These are phyloP conservation scores for Mortierella sp. DNA, from an alignment of 371 early-diverging fungal genomes.

Conservation along the genomic window DNA sequence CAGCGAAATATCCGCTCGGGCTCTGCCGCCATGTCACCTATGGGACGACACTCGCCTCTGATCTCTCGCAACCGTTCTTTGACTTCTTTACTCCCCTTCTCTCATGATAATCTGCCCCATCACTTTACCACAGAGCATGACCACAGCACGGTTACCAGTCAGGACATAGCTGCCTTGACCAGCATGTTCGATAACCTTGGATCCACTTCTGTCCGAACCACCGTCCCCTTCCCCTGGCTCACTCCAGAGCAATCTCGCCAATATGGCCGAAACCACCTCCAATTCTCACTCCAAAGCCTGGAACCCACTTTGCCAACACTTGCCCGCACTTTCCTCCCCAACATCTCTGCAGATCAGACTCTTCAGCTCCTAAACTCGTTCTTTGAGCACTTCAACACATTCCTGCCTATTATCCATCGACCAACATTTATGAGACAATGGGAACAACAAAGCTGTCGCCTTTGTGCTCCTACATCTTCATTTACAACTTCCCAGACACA, in stretches of 20 bases:
- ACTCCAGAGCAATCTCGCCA: slow-evolving; percentile 52
- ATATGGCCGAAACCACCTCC: slow-evolving; percentile 56
- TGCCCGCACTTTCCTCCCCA: slow-evolving; percentile 41
- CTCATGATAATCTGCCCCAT: slow-evolving; percentile 32
- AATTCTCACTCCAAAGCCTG: slow-evolving; percentile 42
- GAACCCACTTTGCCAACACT: slow-evolving; percentile 47
- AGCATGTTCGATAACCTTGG: slow-evolving; percentile 52
- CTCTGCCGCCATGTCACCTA: slow-evolving; percentile 22
- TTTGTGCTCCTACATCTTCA: slow-evolving; percentile 23
- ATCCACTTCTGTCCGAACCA: slow-evolving; percentile 51
- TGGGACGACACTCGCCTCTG: slow-evolving; percentile 52
- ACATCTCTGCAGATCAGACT: slow-evolving; percentile 56
- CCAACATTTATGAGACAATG: slow-evolving; percentile 64
- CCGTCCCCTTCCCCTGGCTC: slow-evolving; percentile 57
- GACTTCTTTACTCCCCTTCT: slow-evolving; percentile 45
- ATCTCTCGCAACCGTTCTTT: slow-evolving; percentile 55
- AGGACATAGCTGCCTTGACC: slow-evolving; percentile 48
- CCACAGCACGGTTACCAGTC: slow-evolving; percentile 18
- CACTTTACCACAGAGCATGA: slow-evolving; percentile 24
- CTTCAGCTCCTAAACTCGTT: slow-evolving; percentile 66
- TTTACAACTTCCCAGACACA: slow-evolving; percentile 9
- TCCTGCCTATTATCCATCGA: slow-evolving; percentile 72
- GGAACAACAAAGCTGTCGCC: slow-evolving; percentile 28
- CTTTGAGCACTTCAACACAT: slow-evolving; percentile 75
- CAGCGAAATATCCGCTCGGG: slow-evolving; percentile 30